Base-by-base conservation (phyloP, 371 early-diverging fungal species). In the Lichtheimia corymbifera region DNA sequence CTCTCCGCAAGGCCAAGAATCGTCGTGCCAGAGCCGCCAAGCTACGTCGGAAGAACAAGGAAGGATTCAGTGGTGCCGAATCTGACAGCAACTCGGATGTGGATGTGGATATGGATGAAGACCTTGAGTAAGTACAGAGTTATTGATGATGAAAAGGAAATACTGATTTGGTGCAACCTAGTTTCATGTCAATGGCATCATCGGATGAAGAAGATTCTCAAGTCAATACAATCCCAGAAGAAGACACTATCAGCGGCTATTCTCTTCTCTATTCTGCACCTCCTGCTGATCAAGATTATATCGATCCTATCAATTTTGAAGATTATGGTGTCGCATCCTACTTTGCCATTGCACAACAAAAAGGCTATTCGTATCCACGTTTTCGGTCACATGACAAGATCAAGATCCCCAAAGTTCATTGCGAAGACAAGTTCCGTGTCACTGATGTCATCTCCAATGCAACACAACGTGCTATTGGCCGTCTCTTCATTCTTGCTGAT, bases 291-390 rank as follows among this genome's bases (percentile, higher is more conserved):
- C 58, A 67, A 53, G 67, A 67, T 22, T 77, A 77, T 30, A 71
- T 77, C 51, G 76, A 78, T 44, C 53, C 65, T 0, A 72, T 74
- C 47, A 67, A 78, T 55, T 70, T 77, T 56, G 68, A 52, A 12
- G 72, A 72, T 27, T 81, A 81, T 51, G 73, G 75, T 9, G 68
- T 74, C 20, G 82, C 82, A 12, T 62, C 73, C 12, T 68, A 77
- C 54, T 87, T 87, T 64, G 84, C 84, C 45, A 74, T 85, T 53
- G 83, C 79, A 41, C 88, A 87, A 57, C 83, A 87, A 59, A 80
- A 79, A 41, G 88, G 88, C 30, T 87, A 87, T 59, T 80, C 83
- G 42, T 86, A 87, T 53, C 84, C 86, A 14, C 82, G 86, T 28
- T 83, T 85, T 59, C 68, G 88, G 43, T 83, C 80, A 6, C 79